Base-by-base conservation (phyloP, 23 red algal genomes). In the Pyropia haitanensis region DNA sequence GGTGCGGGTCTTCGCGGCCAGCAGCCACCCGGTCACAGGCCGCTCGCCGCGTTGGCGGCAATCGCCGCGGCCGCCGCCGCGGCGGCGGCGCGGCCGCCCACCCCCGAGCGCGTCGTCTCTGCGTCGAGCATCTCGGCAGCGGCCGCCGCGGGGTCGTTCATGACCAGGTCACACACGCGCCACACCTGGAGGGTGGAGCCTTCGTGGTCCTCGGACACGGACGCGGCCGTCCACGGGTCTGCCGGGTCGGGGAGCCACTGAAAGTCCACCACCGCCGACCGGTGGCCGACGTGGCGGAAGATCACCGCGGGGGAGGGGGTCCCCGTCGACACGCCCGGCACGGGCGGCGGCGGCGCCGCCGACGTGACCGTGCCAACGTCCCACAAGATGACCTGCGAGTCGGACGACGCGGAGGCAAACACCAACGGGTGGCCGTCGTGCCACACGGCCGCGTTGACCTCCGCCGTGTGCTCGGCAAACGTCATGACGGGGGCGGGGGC, bases 371-470 rank as follows among this genome's bases (percentile, higher is more conserved):
- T 73, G 14, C 12, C 64, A 20, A 68, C 82, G 54, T 72, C 71
- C 90, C 90, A 95, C 18, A 95, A 21, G 18, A 87, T 55, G 14
- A 95, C 90, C 55, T 95, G 76, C 27, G 67, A 81, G 59, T 83
- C 79, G n/a, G 73, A 66, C n/a, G 68, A 67, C 2, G 74, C 65
- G 14, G 79, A 85, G 18, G 75, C 78, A 33, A 69, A 81, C 5
- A 79, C 64, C 16, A 63, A 60, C 27, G 73, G 69, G 17, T 80
- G 68, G 27, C 71, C 66, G 56, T 64, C 57, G 49, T 95, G 79
- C 80, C 80, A 95, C 75, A 70, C 67, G 18, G 85, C 63, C 6
- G 72, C 75, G 53, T 63, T 85, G 27, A 95, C 70, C 19, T 77
- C 60, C 31, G 77, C 60, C n/a, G 73, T 65, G 55, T 85, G 79